These are phyloP conservation scores for Mycena sanguinolenta DNA, from an alignment of 768 basidiomycete species.

Conservation along the genomic window DNA sequence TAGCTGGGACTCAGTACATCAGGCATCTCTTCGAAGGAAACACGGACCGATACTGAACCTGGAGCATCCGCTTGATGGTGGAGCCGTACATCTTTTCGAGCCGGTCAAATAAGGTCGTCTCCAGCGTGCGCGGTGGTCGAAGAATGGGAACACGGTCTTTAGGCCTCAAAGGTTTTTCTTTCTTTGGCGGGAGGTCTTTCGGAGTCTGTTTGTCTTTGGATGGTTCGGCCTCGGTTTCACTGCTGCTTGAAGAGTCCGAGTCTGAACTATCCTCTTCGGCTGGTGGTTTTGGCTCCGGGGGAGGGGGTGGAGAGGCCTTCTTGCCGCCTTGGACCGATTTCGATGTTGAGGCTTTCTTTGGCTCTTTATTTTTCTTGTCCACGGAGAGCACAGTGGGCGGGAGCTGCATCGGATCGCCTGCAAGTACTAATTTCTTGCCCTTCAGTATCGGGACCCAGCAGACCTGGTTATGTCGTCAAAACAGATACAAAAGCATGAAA, in stretches of 20 bases:
- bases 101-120: constrained; percentile 93
- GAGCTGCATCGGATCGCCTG: constrained; percentile 96
- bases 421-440: constrained; percentile 88
- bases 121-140: constrained; percentile 78
- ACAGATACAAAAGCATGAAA: constrained; percentile 18
- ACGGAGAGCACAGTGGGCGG: constrained; percentile 91
- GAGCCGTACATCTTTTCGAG: constrained; percentile 90
- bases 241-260: constrained; percentile 28
- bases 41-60: constrained; percentile 87
- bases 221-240: constrained; percentile 16
- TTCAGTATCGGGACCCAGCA: constrained; percentile 98
- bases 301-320: constrained; percentile 18
- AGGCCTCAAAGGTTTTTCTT: constrained; percentile 25
- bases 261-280: constrained; percentile 19
- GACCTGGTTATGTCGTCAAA: constrained; percentile 58
- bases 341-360: constrained; percentile 28
- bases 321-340: constrained; percentile 18
- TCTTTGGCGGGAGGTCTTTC: constrained; percentile 22
- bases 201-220: constrained; percentile 30
- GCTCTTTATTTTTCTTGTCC: constrained; percentile 53
- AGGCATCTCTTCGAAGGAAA: background rate
- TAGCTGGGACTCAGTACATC: constrained; percentile 43
- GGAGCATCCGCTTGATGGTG: constrained; percentile 87
- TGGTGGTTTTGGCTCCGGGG: constrained; percentile 24
- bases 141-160: constrained; percentile 44